Evolutionary conservation across 805 yeast species (phyloP), one percentile per base, ranked within the genome.

Genomic region (Priceomyces medius): DNA sequence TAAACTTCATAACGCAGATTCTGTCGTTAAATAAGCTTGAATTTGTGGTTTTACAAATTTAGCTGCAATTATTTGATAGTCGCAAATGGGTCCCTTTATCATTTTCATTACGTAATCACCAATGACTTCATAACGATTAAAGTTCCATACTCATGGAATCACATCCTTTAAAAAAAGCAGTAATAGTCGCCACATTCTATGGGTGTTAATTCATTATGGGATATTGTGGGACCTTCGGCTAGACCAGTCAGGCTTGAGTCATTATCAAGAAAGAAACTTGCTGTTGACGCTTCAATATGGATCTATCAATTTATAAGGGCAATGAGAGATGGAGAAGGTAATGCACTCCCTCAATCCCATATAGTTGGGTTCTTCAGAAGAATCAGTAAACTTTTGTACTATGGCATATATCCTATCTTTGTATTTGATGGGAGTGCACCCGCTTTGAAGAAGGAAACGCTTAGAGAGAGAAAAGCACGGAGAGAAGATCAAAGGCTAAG

Each of bases 231-330:
- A 4, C 95, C 97, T 0, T 79, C 91, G 0, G 93, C 98, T 0
- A 73, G 85, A 37, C 97, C 99, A 0, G 96, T 93, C 2, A 74
- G 91, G 40, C 73, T 93, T 20, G 98, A 91, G 59, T 82, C 95
- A 0, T 72, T 93, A 26, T 77, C 85, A 17, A 81, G 89, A 43
- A 85, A 83, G 57, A 71, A 76, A 40, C 68, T 93, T 53, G 99
- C 99, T 0, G 91, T 93, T 6, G 99, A 93, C 71, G 99, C 99
- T 1, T 91, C 98, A 2, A 93, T 93, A 48, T 93, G 99, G 99
- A 85, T 93, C 41, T 93, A 93, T 58, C 99, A 93, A 61, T 93
- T 93, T 56, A 69, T 93, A 48, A 93, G 91, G 59, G 98, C 98
- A 1, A 95, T 93, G 17, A 75, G 98, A 50, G 96, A 89, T 58